phyloP scores from a whole-genome alignment of 2,329 filamentous ascomycete species.

The Onygena corvina region DNA sequence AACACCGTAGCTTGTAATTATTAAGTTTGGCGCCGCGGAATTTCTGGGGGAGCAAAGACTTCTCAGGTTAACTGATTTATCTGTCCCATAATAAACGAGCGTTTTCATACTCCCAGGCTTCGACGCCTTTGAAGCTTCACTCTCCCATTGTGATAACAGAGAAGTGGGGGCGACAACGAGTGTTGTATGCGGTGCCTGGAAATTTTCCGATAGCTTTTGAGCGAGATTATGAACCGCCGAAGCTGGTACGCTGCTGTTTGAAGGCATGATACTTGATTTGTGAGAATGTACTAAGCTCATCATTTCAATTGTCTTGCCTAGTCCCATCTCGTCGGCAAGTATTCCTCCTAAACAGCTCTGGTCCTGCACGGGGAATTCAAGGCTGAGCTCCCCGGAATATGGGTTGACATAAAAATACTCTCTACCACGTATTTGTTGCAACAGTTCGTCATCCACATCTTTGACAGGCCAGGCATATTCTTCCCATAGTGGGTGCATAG shows the following conservation, averaged over 20 bases:
- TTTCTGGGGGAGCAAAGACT: conserved; percentile 66
- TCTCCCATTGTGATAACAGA: conserved; percentile 91
- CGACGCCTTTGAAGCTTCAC: conserved; percentile 84
- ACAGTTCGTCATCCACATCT: conserved; percentile 69
- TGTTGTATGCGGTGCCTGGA: conserved; percentile 73
- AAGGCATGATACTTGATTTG: conserved; percentile 42
- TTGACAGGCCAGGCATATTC: conserved; percentile 82
- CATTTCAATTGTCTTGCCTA: conserved; percentile 99
- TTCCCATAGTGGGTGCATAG: conserved; percentile 97
- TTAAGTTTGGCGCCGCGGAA: conserved; percentile 62
- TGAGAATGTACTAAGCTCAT: conserved; percentile 83
- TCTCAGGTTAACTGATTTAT: conserved; percentile 69
- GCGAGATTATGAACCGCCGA: conserved; percentile 8
- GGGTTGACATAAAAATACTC: conserved; percentile 86
- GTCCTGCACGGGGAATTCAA: conserved; percentile 85
- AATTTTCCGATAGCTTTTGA: conserved; percentile 43
- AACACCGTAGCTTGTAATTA: conserved; percentile 90
- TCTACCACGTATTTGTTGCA: conserved; percentile 55
- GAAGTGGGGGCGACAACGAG: conserved; percentile 96
- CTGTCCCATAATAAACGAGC: conserved; percentile 82
- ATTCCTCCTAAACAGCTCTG: conserved; percentile 91
- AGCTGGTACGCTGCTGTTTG: conserved; percentile 11
- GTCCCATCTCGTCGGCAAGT: conserved; percentile 88
- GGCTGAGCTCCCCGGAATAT: conserved; percentile 84
- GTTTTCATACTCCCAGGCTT: conserved; percentile 68